Evolutionary conservation across 1,139 yeast species (phyloP).

Genomic region (Spathaspora sp.): DNA sequence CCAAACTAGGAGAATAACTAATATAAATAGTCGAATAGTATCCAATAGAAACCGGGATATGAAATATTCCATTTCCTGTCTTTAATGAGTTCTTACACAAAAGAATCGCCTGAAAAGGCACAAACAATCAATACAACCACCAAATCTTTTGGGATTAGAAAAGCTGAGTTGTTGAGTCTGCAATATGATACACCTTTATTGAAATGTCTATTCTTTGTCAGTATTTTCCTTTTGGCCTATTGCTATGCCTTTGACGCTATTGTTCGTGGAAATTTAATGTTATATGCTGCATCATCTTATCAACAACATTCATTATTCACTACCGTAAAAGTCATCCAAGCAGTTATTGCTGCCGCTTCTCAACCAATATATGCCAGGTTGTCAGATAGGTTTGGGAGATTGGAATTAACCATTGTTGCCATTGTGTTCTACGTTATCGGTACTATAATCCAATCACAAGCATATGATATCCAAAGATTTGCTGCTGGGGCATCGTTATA

Average conservation of each 20-base stretch:
- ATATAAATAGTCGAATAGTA: too few relatives aligned
- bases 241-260: slow-evolving; percentile 62
- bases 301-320: slow-evolving; percentile 58
- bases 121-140: slow-evolving; percentile 8
- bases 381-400: slow-evolving; percentile 68
- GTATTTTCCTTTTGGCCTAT: slow-evolving; percentile 60
- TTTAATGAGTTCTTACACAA: too few relatives aligned
- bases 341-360: slow-evolving; percentile 68
- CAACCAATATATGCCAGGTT: slow-evolving; percentile 68
- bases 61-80: too few relatives aligned
- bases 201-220: slow-evolving; percentile 41
- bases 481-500: slow-evolving; percentile 74
- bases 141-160: slow-evolving; percentile 38
- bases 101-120: too few relatives aligned
- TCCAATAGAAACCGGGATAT: too few relatives aligned
- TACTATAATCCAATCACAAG: slow-evolving; percentile 65
- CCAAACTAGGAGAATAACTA: too few relatives aligned
- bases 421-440: slow-evolving; percentile 65
- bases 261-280: slow-evolving; percentile 47
- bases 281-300: slow-evolving; percentile 57
- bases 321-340: slow-evolving; percentile 60
- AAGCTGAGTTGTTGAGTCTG: slow-evolving; percentile 39
- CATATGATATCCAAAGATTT: slow-evolving; percentile 59
- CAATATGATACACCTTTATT: slow-evolving; percentile 25
- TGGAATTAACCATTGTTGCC: slow-evolving; percentile 52